These are phyloP conservation scores for Coniella vitis DNA, from an alignment of 2,329 filamentous ascomycete genomes.

Conservation along the genomic window DNA sequence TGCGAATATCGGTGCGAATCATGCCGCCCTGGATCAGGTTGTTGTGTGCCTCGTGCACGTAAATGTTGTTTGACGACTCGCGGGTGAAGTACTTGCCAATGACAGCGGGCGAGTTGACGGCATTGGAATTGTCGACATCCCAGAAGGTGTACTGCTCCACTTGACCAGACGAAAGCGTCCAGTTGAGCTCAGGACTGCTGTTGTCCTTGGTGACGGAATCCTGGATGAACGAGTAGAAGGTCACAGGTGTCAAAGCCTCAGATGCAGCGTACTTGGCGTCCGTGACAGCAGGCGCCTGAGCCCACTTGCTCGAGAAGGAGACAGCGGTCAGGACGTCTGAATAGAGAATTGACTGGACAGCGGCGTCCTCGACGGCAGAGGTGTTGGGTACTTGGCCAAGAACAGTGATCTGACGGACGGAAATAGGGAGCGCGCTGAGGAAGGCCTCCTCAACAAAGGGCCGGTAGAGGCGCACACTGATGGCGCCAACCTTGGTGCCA, in stretches of 20 bases:
- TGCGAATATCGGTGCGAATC: conserved; percentile 77
- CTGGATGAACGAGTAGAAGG: conserved; percentile 44
- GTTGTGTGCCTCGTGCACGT: conserved; percentile 55
- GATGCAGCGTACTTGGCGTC: conserved; percentile 87
- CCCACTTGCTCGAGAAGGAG: conserved; percentile 66
- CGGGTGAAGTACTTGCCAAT: conserved; percentile 59
- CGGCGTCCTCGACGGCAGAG: conserved; percentile 64
- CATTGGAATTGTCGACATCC: conserved; percentile 72
- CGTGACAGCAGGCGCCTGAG: conserved; percentile 56
- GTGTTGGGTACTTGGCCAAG: conserved; percentile 81
- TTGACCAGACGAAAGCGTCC: conserved; percentile 39
- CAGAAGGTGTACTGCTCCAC: conserved; percentile 89
- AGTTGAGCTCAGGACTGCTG: conserved; percentile 36
- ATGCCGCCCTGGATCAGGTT: conserved; percentile 69
- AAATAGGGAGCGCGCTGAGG: conserved; percentile 70
- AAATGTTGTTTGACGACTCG: conserved; percentile 59
- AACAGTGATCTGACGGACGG: conserved; percentile 70
- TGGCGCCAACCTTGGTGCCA: conserved; percentile 73
- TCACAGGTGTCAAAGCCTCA: conserved; percentile 48
- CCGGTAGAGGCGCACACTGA: conserved; percentile 89
- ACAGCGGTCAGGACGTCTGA: conserved; percentile 84
- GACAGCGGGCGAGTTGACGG: conserved; percentile 56
- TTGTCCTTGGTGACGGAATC: conserved; percentile 39
- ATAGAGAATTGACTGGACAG: conserved; percentile 78
- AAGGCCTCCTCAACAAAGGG: conserved; percentile 95